Base-by-base conservation (phyloP, 2,329 filamentous ascomycete genomes). In the Falciphora oryzae region DNA sequence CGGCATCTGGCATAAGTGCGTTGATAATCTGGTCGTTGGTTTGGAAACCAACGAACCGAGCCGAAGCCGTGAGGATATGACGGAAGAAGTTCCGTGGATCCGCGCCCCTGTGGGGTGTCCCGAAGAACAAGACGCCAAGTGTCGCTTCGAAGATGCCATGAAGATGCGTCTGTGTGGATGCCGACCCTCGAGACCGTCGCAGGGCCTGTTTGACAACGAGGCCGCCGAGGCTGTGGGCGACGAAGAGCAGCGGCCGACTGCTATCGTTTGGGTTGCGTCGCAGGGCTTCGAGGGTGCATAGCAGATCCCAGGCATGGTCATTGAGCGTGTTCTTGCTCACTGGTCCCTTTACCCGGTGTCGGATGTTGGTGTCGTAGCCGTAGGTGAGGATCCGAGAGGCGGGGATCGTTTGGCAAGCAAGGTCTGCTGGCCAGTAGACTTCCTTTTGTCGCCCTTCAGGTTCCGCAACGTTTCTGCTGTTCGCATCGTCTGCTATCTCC, bases 211-310 rank as follows among this genome's bases (percentile, higher is more conserved):
- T 76, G 32, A 74, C 69, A 18, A 76, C 64, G 11, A 76, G 70
- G 0, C 75, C 74, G 1, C 75, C 75, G 1, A 77, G 71, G 62
- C 75, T 76, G 61, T 77, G 74, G 1, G 66, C 73, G 14, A 76
- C 62, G 65, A 74, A 74, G 0, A 75, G 27, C 6, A 74, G 25
- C 18, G 74, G 73, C 27, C 71, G 67, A 7, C 27, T 28, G 8
- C 69, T 61, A 2, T 66, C 67, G 3, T 56, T 50, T 32, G n/a
- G 4, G 6, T n/a, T 16, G 28, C 69, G 67, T 4, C 74, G 71
- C 31, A 67, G 61, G 18, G 69, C 69, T 63, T 77, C 76, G 7
- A 78, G 66, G 5, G 67, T 70, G 8, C 73, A 66, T 11, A 78
- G 66, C 32, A 78, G 72, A 63, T 77, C 71, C 67, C 70, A 68